Evolutionary conservation across 805 yeast genomes (phyloP).

Genomic region (Kodamaea nitidulidarum): DNA sequence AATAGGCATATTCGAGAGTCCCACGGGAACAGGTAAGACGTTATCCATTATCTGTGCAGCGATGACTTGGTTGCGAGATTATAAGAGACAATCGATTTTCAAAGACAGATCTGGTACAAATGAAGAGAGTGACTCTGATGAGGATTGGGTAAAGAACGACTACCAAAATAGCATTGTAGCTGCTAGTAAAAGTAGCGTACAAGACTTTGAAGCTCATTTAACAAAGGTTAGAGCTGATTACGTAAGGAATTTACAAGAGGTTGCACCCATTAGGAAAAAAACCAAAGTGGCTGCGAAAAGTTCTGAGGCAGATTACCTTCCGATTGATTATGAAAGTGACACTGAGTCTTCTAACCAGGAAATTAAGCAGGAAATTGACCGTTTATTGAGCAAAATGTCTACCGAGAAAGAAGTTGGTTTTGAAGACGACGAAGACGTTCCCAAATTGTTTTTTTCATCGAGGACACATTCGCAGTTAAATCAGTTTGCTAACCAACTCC

Average conservation of each 20-base stretch:
- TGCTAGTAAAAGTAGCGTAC: slow-evolving; percentile 22
- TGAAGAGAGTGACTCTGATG: slow-evolving; percentile 42
- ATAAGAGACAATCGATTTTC: slow-evolving; percentile 27
- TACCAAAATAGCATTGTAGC: slow-evolving; percentile 29
- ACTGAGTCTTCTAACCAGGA: slow-evolving; percentile 24
- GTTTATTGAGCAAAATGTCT: slow-evolving; percentile 43
- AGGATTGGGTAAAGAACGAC: slow-evolving; percentile 58
- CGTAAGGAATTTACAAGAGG: slow-evolving; percentile 13
- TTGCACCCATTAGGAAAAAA: slow-evolving; percentile 13
- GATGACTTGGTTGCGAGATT: slow-evolving; percentile 72
- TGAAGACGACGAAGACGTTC: slow-evolving; percentile 5
- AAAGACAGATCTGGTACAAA: slow-evolving; percentile 6
- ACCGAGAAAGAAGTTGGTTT: slow-evolving; percentile 11
- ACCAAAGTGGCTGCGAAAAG: slow-evolving; percentile 9
- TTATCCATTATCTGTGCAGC: slow-evolving; percentile 80
- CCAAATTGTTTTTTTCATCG: slow-evolving; percentile 64
- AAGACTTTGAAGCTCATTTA: slow-evolving; percentile 40
- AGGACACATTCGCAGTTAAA: slow-evolving; percentile 87
- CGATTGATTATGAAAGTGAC: slow-evolving; percentile 36
- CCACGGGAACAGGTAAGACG: slow-evolving; percentile 95
- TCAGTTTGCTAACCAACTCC: slow-evolving; percentile 74
- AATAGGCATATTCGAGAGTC: slow-evolving; percentile 83
- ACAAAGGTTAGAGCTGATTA: slow-evolving; percentile 28
- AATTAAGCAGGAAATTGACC: slow-evolving; percentile 46
- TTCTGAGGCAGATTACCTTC: slow-evolving; percentile 19